Percentiles rank a stretch among this genome's conserved stretches.
Evolutionary conservation across 768 basidiomycete genomes (phyloP).

Genomic region (Hericium coralloides): DNA sequence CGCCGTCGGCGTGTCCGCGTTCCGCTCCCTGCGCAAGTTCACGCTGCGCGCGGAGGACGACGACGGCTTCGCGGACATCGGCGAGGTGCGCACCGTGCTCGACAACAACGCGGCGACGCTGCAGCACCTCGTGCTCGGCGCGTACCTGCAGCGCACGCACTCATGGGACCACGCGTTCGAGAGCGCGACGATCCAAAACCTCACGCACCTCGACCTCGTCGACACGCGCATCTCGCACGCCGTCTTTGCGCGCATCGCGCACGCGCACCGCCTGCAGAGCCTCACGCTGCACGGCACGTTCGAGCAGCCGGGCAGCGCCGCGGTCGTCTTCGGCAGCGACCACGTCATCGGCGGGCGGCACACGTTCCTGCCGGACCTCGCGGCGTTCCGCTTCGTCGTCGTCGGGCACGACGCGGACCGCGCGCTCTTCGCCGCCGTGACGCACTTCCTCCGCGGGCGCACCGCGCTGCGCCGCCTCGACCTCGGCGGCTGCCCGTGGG

Average conservation of each 20-base stretch:
- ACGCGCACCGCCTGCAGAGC: slow-evolving; percentile 50
- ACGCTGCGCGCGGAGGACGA: slow-evolving; percentile 63
- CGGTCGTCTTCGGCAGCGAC: slow-evolving; percentile 53
- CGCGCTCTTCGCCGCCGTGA: slow-evolving; percentile 43
- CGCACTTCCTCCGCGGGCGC: slow-evolving; percentile 42
- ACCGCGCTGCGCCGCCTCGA: slow-evolving; percentile 45
- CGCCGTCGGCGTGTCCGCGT: slow-evolving; percentile 57
- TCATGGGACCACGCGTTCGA: slow-evolving; percentile 63
- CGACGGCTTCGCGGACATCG: slow-evolving; percentile 64
- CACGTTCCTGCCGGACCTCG: slow-evolving; percentile 53
- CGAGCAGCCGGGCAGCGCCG: slow-evolving; percentile 47
- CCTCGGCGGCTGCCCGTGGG: slow-evolving; percentile 60
- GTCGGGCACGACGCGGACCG: slow-evolving; percentile 54
- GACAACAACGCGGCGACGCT: slow-evolving; percentile 51
- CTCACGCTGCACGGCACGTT: slow-evolving; percentile 61
- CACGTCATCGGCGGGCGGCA: slow-evolving; percentile 49
- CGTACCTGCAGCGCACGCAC: slow-evolving; percentile 54
- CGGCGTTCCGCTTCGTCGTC: slow-evolving; percentile 54
- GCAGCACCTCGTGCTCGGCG: slow-evolving; percentile 56
- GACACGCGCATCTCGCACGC: slow-evolving; percentile 59
- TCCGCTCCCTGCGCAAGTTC: slow-evolving; percentile 52
- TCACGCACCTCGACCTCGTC: slow-evolving; percentile 63
- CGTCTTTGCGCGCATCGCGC: slow-evolving; percentile 54
- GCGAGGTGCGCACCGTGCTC: slow-evolving; percentile 54
- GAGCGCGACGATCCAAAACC: slow-evolving; percentile 51